phyloP scores from a whole-genome alignment of 2,329 filamentous ascomycete species.

The Aspergillus viridinutans region DNA sequence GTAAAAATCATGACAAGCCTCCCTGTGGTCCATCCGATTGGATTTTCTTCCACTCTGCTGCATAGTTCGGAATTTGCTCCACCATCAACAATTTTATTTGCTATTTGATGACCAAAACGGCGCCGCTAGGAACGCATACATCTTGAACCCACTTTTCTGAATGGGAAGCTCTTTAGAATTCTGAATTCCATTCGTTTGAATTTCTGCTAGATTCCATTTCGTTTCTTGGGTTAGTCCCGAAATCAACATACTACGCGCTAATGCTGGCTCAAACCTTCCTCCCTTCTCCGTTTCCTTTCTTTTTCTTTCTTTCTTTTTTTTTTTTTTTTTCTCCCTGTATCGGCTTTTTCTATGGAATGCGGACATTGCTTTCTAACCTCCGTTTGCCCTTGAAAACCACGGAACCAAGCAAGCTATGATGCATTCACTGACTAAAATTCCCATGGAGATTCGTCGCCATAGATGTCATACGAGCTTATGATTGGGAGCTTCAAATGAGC shows the following conservation, averaged over 20 bases:
- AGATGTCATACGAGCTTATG: not conserved
- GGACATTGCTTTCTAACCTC: not conserved
- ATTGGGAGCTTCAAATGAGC: not conserved
- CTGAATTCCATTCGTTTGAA: conserved; percentile 8
- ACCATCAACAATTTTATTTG: conserved; percentile 8
- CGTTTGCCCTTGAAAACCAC: conserved; percentile 6
- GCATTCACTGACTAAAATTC: conserved; percentile 5
- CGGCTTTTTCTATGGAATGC: not conserved
- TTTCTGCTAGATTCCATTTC: conserved; percentile 9
- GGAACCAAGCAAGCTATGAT: conserved; percentile 11
- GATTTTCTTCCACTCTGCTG: conserved; percentile 11
- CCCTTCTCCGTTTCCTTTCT: not conserved
- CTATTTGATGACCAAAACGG: conserved; percentile 11
- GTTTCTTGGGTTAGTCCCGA: conserved; percentile 7
- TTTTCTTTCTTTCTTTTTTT: no score
- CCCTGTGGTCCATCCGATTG: conserved; percentile 16
- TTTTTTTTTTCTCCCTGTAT: not conserved
- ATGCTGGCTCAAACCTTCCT: conserved; percentile 1
- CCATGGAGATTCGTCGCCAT: not conserved
- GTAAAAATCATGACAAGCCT: not conserved
- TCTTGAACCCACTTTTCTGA: conserved; percentile 5
- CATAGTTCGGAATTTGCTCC: conserved; percentile 10
- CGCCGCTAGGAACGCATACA: conserved; percentile 18
- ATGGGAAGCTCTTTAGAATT: not conserved
- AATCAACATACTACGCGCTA: conserved; percentile 5